Percentiles rank a stretch among this genome's conserved stretches.
Evolutionary conservation across 768 basidiomycete genomes (phyloP).

Genomic region (Mycena polygramma): DNA sequence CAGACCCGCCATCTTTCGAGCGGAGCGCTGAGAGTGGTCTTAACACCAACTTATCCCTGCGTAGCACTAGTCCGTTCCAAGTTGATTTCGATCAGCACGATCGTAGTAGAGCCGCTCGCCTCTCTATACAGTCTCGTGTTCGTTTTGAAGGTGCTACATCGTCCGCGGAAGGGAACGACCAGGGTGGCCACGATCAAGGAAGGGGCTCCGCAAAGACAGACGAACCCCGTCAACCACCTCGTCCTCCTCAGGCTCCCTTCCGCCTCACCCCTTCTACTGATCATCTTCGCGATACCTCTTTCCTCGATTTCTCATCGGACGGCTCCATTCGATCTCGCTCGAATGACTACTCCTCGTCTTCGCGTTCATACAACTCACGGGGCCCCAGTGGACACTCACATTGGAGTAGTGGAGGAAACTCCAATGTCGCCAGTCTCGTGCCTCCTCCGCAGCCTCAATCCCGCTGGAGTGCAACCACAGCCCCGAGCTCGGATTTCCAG

Average conservation of each 20-base stretch:
- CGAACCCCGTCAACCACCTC: constrained; percentile 16
- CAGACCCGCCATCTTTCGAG: background rate
- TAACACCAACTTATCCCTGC: constrained; percentile 49
- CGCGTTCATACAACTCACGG: constrained; percentile 31
- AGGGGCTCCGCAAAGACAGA: background rate
- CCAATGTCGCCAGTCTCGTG: constrained; percentile 36
- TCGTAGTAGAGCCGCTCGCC: constrained; percentile 33
- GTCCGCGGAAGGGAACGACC: background rate
- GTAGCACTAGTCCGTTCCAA: constrained; percentile 61
- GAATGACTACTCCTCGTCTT: constrained; percentile 37
- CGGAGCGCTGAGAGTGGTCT: constrained; percentile 25
- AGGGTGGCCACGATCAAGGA: constrained; percentile 17
- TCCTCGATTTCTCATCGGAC: constrained; percentile 56
- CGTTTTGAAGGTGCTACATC: constrained; percentile 35
- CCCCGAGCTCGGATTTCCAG: constrained; percentile 41
- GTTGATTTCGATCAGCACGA: constrained; percentile 51
- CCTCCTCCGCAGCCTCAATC: constrained; percentile 45
- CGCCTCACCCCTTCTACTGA: constrained; percentile 44
- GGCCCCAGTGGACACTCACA: constrained; percentile 17
- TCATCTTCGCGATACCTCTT: constrained; percentile 46
- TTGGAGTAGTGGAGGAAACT: constrained; percentile 33
- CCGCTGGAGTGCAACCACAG: constrained; percentile 59
- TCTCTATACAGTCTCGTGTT: constrained; percentile 47
- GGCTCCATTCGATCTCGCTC: constrained; percentile 45
- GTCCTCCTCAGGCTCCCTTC: constrained; percentile 33